Evolutionary conservation across 805 yeast genomes (phyloP), one percentile per base, ranked within the genome.

Genomic region (Lipomyces sp.): DNA sequence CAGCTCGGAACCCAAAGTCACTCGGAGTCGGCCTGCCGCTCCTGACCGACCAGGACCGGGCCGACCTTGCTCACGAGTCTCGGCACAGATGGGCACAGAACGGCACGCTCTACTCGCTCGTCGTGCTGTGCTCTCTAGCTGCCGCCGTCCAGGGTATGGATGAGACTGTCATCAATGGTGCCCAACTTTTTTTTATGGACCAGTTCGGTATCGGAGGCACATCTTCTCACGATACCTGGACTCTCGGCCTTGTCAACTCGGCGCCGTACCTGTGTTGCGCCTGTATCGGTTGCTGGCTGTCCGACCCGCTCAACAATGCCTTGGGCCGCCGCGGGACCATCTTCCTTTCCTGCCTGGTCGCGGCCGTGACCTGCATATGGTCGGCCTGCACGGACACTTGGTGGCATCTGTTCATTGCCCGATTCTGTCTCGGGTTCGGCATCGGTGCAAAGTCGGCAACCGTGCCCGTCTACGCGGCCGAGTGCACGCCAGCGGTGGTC

Each of bases 101-200:
- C 7, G 61, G 62, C 42, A 65, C 79, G 13, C 75, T 82, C 75
- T 80, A 84, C 73, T 72, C 80, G 76, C 82, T 84, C 29, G 83
- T 85, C 76, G 83, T 87, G 7, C 77, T 86, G 73, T 86, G 89
- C 57, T 87, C 90, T 2, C 79, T 87, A 80, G 86, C 90, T 59
- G 85, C 86, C 18, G 88, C 90, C 3, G 87, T 89, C 4, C 89
- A 87, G 74, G 92, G 92, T 62, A 86, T 86, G 90, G 92, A 88
- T 75, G 90, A 88, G 75, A 83, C 90, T 5, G 90, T 87, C 8
- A 79, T 86, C 65, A 87, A 87, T 69, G 92, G 91, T 48, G 91
- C 91, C 30, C 85, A 83, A 58, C 75, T 87, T 32, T 84, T 82
- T 69, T 86, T 81, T 71, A 85, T 86, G 8, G 67, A 71, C 24